Conservation (phyloP, 2,329 filamentous ascomycete species). For the Penicillium glabrum region DNA sequence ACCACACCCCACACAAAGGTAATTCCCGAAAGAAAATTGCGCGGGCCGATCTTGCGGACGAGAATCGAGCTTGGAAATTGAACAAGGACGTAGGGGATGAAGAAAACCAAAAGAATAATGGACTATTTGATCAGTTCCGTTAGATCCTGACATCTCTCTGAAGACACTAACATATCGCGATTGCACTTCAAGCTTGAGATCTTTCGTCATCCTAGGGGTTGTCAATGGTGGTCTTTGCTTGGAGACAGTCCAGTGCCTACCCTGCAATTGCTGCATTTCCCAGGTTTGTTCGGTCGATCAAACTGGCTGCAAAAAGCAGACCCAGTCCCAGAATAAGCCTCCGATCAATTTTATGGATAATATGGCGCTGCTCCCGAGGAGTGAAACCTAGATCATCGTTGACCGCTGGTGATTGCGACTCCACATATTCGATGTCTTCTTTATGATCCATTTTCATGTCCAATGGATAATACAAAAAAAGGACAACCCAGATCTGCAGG, state of each 20-base stretch:
- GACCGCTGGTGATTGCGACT: neutral
- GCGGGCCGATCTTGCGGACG: neutral
- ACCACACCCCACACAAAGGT: neutral
- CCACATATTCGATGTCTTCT: neutral
- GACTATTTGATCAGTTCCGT: neutral
- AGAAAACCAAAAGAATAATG: neutral
- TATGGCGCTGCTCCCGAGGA: neutral
- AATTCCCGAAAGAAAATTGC: neutral
- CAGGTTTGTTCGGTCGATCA: neutral
- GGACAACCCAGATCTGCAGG: neutral
- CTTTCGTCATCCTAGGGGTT: neutral
- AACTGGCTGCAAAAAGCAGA: neutral
- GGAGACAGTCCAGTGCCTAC: neutral
- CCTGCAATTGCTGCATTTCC: neutral
- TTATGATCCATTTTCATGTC: neutral
- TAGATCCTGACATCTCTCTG: no score
- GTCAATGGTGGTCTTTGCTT: neutral
- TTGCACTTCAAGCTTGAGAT: neutral
- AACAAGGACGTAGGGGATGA: neutral
- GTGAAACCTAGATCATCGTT: neutral
- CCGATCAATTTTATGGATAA: neutral
- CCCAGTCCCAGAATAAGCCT: neutral
- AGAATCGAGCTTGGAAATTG: neutral
- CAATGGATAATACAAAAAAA: neutral
- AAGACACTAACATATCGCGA: neutral